Conservation (phyloP, 768 basidiomycete species). For the Porphyrellus cyaneotinctus region DNA sequence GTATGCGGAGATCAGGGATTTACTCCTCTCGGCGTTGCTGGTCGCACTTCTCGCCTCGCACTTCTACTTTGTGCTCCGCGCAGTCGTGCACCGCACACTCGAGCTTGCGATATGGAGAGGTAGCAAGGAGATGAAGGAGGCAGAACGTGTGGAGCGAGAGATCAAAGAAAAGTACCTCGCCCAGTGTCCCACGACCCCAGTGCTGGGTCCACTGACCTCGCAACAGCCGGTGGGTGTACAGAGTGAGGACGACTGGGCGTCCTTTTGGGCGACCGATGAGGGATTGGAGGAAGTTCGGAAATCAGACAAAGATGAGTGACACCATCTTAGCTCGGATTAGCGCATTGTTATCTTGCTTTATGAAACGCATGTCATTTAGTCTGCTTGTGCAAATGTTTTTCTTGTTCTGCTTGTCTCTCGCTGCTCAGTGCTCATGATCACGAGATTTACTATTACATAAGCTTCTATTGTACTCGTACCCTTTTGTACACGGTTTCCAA, state of each 20-base stretch:
- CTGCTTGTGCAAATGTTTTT: neutral
- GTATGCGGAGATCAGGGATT: conserved; percentile 40
- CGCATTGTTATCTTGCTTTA: neutral
- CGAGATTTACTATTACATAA: too few relatives aligned
- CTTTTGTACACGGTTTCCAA: neutral
- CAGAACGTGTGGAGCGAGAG: conserved; percentile 52
- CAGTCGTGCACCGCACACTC: conserved; percentile 60
- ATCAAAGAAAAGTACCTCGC: conserved; percentile 43
- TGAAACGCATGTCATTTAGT: neutral
- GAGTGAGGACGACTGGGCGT: conserved; percentile 28
- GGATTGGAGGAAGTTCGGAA: conserved; percentile 69
- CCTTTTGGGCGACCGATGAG: conserved; percentile 72
- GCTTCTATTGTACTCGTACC: too few relatives aligned
- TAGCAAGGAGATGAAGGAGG: conserved; percentile 58
- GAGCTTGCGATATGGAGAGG: conserved; percentile 76
- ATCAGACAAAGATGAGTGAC: conserved; percentile 55
- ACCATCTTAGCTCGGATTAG: neutral
- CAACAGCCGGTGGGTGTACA: neutral
- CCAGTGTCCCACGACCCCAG: conserved; percentile 12
- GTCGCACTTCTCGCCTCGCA: conserved; percentile 85
- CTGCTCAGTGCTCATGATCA: too few relatives aligned
- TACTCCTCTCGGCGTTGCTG: conserved; percentile 61
- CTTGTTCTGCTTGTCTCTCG: too few relatives aligned
- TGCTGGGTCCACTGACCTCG: neutral
- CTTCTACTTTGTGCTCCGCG: conserved; percentile 68